Base-by-base conservation (phyloP, 805 yeast genomes). In the Ogataea haglerorum region DNA sequence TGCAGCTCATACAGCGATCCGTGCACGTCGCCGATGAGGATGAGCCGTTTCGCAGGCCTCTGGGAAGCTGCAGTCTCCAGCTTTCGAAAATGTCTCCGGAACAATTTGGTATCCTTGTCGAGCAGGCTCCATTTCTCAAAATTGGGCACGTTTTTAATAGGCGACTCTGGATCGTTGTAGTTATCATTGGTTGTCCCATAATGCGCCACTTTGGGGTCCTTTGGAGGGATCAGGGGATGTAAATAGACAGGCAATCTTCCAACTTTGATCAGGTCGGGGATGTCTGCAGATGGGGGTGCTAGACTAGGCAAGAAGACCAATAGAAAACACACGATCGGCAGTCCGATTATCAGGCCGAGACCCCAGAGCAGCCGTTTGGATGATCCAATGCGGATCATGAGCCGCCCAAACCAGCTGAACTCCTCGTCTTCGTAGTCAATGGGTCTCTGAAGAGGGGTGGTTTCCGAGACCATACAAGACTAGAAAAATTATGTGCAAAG, bases 21-120 rank as follows among this genome's bases (percentile, higher is more conserved):
- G 63, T 90, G 98, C 16, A 90, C 77, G 59, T 90, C 98, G 4
- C 98, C 97, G 18, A 90, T 70, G 34, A 88, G 56, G 4, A 91
- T 69, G 12, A 85, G 55, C 45, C 95, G 68, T 29, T 69, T 69
- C 8, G 56, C 61, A n/a, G 23, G 13, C 24, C 50, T 42, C 12
- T 25, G 34, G 15, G 43, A 21, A 6, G 38, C 32, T 10, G 32
- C 27, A 8, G 30, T 24, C 15, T 34, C 30, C 5, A 51, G 40
- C 30, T 53, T 44, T n/a, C 47, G 19, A 14, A 54, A 42, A 43
- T 57, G 61, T 2, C 45, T 30, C 17, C 47, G 40, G 29, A 57
- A 56, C n/a, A 52, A 17, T 29, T 46, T 34, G 13, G 50, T 42
- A 4, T 44, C 25, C 14, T 39, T 25, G 8, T 44, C 46, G 8